These are phyloP conservation scores for Podila minutissima DNA, from an alignment of 192 early-diverging fungal genomes.

Conservation along the genomic window DNA sequence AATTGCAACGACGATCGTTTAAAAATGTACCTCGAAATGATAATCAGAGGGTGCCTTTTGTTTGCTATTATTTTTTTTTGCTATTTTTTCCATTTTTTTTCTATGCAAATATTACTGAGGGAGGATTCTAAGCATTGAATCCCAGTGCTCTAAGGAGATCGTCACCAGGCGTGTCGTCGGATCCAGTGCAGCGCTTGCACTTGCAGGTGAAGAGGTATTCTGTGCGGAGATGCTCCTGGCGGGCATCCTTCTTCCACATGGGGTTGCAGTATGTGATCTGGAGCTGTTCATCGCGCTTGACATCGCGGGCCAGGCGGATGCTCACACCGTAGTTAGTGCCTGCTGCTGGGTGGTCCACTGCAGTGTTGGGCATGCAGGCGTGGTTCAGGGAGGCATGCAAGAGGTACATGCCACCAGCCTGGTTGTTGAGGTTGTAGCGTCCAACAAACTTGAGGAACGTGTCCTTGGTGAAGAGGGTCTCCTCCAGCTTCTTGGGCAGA, in stretches of 20 bases:
- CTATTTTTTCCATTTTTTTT: background rate
- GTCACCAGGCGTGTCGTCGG: conserved; percentile 55
- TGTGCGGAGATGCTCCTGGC: conserved; percentile 60
- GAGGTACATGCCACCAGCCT: conserved; percentile 68
- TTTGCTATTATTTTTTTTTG: too few species aligned
- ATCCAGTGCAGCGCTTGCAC: conserved; percentile 63
- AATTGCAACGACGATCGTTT: background rate
- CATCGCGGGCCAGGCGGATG: conserved; percentile 62
- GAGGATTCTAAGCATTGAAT: conserved; percentile 6
- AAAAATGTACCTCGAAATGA: background rate
- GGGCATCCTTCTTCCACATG: conserved; percentile 60
- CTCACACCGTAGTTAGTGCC: conserved; percentile 61
- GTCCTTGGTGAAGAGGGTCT: conserved; percentile 61
- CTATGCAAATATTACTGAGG: background rate
- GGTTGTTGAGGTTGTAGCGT: conserved; percentile 71
- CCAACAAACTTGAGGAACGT: conserved; percentile 66
- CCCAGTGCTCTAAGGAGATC: conserved; percentile 55
- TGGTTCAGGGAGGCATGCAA: conserved; percentile 71
- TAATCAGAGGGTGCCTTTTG: too few species aligned
- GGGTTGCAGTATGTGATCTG: conserved; percentile 70
- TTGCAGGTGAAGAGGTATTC: conserved; percentile 70
- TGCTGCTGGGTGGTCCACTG: conserved; percentile 60
- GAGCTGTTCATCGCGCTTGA: conserved; percentile 67
- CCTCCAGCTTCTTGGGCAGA: conserved; percentile 54
- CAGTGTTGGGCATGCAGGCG: conserved; percentile 62